Evolutionary conservation across 2,329 filamentous ascomycete genomes (phyloP), one percentile per base, ranked within the genome.

Genomic region (Scedosporium dehoogii): DNA sequence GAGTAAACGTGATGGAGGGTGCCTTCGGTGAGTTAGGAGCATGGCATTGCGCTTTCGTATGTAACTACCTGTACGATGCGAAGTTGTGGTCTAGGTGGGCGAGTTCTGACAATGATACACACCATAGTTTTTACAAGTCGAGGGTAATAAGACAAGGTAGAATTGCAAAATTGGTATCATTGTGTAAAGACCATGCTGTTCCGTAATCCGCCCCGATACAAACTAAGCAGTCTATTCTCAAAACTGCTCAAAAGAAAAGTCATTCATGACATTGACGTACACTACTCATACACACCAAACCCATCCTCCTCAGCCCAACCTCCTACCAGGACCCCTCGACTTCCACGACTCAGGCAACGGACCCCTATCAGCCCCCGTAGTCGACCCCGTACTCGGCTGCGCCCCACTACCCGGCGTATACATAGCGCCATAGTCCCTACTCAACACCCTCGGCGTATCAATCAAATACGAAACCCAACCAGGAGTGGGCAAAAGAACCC

Each of bases 401-500:
- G 67, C 61, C 4, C 67, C 68, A 10, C n/a, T 33, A 6, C 12
- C 33, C 7, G 29, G 25, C n/a, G 14, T 5, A 68, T 67, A 3
- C 41, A 21, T 55, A 18, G 61, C 59, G 9, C 64, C 64, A n/a
- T 61, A 57, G 21, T 38, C 58, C 14, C 61, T 41, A n/a, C 59
- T 59, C n/a, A 41, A 23, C 55, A 57, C n/a, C 1, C 57, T 46
- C 25, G 64, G 64, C 10, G 75, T 81, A 63, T 79, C 77, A 63
- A 93, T 88, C 67, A 89, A 82, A 62, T 81, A 81, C 64, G 84
- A 85, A 63, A 97, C 75, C 67, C 92, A 86, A 5, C 73, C 72
- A 2, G 94, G 94, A 0, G 92, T 94, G 14, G 81, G 79, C 42
- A 97, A 79, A 58, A 88, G 81, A 70, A 92, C 96, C 60, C 79